phyloP scores from a whole-genome alignment of 2,329 filamentous ascomycete species.

The Fusarium luffae region DNA sequence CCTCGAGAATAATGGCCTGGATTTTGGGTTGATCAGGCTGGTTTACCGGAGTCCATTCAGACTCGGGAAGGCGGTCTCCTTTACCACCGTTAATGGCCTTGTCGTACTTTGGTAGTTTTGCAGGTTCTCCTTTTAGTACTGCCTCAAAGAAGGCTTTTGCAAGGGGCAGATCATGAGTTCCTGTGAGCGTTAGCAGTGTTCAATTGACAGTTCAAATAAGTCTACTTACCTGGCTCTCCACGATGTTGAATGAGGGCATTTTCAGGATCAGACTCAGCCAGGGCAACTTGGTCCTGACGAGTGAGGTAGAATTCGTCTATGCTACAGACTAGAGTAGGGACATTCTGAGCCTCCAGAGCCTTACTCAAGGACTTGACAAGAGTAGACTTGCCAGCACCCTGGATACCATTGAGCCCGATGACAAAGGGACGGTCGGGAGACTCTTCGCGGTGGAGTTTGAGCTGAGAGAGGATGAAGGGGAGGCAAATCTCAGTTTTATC shows the following conservation, averaged over 20 bases:
- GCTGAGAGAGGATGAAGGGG: constrained; percentile 75
- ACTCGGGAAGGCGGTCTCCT: constrained; percentile 76
- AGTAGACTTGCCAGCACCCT: constrained; percentile 93
- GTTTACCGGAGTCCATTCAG: constrained; percentile 70
- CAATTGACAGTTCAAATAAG: background rate
- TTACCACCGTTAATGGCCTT: constrained; percentile 81
- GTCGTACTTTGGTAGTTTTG: constrained; percentile 79
- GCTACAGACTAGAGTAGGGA: constrained; percentile 77
- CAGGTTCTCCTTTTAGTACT: constrained; percentile 63
- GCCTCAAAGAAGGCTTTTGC: constrained; percentile 69
- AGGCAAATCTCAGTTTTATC: constrained; percentile 83
- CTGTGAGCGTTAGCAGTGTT: constrained; percentile 36
- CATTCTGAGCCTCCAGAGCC: constrained; percentile 67
- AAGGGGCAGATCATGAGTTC: constrained; percentile 79
- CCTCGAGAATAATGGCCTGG: constrained; percentile 82
- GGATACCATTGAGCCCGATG: constrained; percentile 89
- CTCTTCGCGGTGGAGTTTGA: constrained; percentile 60
- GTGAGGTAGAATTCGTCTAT: constrained; percentile 92
- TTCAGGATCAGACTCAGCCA: constrained; percentile 72
- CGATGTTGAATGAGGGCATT: constrained; percentile 84
- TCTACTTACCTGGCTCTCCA: constrained; percentile 74
- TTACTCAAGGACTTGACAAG: constrained; percentile 75
- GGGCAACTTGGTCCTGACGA: constrained; percentile 72
- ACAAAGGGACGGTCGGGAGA: constrained; percentile 71
- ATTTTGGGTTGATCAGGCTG: constrained; percentile 60